Conservation (phyloP, 805 yeast genomes). For the Barnettozyma vustinii region DNA sequence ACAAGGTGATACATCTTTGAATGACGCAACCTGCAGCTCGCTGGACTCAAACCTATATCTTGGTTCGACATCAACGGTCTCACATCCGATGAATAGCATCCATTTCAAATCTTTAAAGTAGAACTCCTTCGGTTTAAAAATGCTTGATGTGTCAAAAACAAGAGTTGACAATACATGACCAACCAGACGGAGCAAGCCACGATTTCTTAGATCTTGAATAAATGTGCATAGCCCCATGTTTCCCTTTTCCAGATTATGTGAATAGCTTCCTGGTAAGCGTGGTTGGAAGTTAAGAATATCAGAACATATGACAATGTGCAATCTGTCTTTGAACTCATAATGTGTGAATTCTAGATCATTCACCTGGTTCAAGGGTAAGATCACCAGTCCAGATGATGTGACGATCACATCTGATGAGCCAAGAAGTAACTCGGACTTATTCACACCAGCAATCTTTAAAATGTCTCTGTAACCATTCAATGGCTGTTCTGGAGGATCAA, state of each 20-base stretch:
- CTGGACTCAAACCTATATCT: not conserved
- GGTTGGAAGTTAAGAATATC: too few relatives aligned
- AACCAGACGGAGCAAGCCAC: not conserved
- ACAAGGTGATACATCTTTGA: not conserved
- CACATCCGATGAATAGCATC: not conserved
- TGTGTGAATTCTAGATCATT: too few relatives aligned
- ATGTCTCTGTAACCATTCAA: not conserved
- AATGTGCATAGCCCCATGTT: too few relatives aligned
- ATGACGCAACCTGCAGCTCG: not conserved
- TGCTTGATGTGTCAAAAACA: not conserved
- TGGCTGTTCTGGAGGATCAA: not conserved
- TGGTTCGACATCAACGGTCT: not conserved
- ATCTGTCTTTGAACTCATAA: too few relatives aligned
- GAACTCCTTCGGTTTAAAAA: not conserved
- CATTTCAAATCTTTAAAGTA: not conserved
- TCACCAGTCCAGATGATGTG: too few relatives aligned
- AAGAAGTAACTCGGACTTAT: too few relatives aligned
- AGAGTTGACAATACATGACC: not conserved
- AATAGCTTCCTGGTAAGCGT: too few relatives aligned
- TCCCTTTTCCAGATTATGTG: too few relatives aligned
- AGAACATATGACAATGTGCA: too few relatives aligned
- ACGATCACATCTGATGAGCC: too few relatives aligned
- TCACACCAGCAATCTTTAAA: not conserved
- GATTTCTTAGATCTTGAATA: not conserved
- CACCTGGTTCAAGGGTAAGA: too few relatives aligned